phyloP scores from a whole-genome alignment of 2,329 filamentous ascomycete species.

The Monosporascus sp. region DNA sequence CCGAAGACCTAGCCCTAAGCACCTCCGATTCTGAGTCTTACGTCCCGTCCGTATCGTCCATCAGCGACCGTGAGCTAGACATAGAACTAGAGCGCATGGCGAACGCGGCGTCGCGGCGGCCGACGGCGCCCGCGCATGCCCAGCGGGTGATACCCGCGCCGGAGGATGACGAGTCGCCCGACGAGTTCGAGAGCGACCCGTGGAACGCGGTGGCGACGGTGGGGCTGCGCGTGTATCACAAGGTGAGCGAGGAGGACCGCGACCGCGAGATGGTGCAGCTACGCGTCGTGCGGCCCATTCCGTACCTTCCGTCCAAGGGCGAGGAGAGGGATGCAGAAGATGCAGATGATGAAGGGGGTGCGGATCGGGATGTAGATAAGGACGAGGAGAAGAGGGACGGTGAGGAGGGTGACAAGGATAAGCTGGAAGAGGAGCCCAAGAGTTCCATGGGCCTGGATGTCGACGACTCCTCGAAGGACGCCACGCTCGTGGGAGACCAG shows the following conservation, averaged over 20 bases:
- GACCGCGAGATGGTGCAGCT: constrained; percentile 32
- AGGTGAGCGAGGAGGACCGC: constrained; percentile 29
- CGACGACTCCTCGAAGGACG: constrained; percentile 29
- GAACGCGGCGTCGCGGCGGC: constrained; percentile 21
- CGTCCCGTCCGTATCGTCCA: constrained; percentile 31
- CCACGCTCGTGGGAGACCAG: constrained; percentile 22
- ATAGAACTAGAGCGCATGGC: constrained; percentile 22
- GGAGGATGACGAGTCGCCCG: constrained; percentile 49
- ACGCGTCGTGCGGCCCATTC: constrained; percentile 34
- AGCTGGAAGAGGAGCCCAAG: constrained; percentile 27
- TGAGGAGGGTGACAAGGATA: constrained; percentile 16
- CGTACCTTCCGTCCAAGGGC: constrained; percentile 21
- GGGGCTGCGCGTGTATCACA: constrained; percentile 56
- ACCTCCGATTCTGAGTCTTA: constrained; percentile 17
- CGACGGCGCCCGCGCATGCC: constrained; percentile 5
- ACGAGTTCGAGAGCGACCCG: constrained; percentile 50
- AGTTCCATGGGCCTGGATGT: constrained; percentile 30
- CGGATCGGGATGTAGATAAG: constrained; percentile 13
- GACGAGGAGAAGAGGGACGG: constrained; percentile 17
- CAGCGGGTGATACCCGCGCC: constrained; percentile 26
- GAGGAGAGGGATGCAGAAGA: constrained; percentile 18
- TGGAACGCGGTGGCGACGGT: constrained; percentile 62
- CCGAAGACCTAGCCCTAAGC: background rate
- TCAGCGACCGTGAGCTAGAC: constrained; percentile 36
- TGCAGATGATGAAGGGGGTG: constrained; percentile 11